Percentiles rank a stretch among this genome's conserved stretches.
Evolutionary conservation across 2,329 filamentous ascomycete genomes (phyloP).

Genomic region (Orbilia ellipsospora): DNA sequence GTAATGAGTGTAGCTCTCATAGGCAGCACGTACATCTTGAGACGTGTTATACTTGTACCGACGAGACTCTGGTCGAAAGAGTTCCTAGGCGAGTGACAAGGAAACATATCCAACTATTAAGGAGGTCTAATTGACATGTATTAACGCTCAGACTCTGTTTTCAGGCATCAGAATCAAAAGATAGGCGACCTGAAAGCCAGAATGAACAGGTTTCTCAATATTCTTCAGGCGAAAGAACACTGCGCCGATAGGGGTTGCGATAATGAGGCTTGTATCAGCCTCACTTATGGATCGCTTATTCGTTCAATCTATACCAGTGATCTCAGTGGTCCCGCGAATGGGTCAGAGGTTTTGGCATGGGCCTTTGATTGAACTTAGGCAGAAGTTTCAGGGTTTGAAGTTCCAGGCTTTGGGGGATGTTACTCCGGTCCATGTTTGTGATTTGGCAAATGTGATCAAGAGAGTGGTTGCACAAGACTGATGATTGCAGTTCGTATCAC

Average conservation of each 20-base stretch:
- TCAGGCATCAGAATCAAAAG: background rate
- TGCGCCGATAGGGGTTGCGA: background rate
- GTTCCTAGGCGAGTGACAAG: background rate
- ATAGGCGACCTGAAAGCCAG: background rate
- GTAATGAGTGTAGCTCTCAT: background rate
- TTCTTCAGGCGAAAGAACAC: background rate
- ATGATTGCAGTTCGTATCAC: no score
- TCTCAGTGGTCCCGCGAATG: background rate
- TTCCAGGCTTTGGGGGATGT: background rate
- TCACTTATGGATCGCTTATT: constrained; percentile 8
- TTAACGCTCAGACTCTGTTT: background rate
- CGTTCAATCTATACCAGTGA: background rate
- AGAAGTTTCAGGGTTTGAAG: background rate
- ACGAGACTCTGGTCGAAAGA: background rate
- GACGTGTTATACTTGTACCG: background rate
- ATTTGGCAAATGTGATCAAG: background rate
- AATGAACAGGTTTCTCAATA: background rate
- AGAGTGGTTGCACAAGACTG: no score
- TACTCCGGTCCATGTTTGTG: background rate
- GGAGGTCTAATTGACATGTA: no score
- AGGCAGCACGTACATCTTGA: background rate
- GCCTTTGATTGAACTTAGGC: background rate
- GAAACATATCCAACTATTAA: background rate
- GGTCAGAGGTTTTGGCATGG: background rate
- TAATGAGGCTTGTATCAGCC: background rate